Conservation (phyloP, 2,329 filamentous ascomycete species). For the Penicillium concentricum region DNA sequence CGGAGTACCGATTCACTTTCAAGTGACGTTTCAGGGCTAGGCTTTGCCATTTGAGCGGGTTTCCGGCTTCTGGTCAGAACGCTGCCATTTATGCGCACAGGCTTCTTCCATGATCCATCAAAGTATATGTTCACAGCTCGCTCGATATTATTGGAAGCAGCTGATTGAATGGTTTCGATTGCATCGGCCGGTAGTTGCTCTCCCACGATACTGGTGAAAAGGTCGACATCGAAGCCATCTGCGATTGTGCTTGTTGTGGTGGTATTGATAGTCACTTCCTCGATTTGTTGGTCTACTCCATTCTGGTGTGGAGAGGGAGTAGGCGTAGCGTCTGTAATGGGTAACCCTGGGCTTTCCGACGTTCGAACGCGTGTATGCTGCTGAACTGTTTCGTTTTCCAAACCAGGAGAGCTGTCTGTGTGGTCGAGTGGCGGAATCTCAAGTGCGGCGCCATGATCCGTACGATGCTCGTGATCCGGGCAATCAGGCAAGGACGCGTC, state of each 20-base stretch:
- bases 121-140: slow-evolving; percentile 64
- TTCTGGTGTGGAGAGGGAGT: neutral
- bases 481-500: slow-evolving; percentile 22
- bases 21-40: neutral
- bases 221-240: slow-evolving; percentile 53
- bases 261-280: neutral
- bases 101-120: slow-evolving; percentile 60
- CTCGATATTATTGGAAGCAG: slow-evolving; percentile 55
- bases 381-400: neutral
- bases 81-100: slow-evolving; percentile 8
- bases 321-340: neutral
- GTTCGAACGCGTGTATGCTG: neutral
- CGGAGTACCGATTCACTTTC: slow-evolving; percentile 14
- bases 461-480: neutral
- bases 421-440: neutral
- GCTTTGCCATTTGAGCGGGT: slow-evolving; percentile 4
- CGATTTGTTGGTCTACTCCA: neutral
- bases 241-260: neutral
- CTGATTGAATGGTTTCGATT: slow-evolving; percentile 49
- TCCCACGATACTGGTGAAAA: slow-evolving; percentile 60
- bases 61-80: slow-evolving; percentile 8
- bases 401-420: neutral
- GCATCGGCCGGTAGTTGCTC: slow-evolving; percentile 47
- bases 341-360: neutral
- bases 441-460: neutral